A percentile compares a stretch with the other conserved stretches of the same genome.
Evolutionary conservation across 495 filamentous ascomycete species (phyloP).

Genomic region (Trichoderma reesei): DNA sequence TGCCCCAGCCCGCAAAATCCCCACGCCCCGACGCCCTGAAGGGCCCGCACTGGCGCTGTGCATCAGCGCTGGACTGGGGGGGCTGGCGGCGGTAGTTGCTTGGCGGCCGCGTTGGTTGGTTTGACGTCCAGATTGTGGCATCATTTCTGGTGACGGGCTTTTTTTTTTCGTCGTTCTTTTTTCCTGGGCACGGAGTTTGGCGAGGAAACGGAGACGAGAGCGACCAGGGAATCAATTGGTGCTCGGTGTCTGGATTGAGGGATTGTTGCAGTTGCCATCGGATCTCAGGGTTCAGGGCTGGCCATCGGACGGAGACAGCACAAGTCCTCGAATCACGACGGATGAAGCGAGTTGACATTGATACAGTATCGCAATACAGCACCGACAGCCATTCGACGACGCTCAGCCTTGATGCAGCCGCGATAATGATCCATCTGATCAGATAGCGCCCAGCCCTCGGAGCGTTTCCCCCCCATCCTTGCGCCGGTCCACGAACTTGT

Average conservation of each 20-base stretch:
- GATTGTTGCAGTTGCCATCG: too few species aligned
- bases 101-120: neutral
- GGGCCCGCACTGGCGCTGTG: neutral
- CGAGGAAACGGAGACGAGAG: too few species aligned
- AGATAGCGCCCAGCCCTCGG: neutral
- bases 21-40: neutral
- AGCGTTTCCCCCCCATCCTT: neutral
- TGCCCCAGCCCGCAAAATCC: neutral
- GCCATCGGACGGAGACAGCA: too few species aligned
- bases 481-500: neutral
- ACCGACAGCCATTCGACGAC: too few species aligned
- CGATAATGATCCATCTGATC: neutral
- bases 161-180: neutral
- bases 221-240: neutral
- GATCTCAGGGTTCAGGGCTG: too few species aligned
- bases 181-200: neutral
- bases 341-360: too few species aligned
- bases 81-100: neutral
- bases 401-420: too few species aligned
- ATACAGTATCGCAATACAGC: neutral
- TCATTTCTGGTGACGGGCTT: neutral
- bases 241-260: too few species aligned
- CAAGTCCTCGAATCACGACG: too few species aligned
- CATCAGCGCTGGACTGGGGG: neutral
- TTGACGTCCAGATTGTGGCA: too few species aligned